Conservation (phyloP, 1,284 basidiomycete genomes). For the Pseudozyma thailandica region DNA sequence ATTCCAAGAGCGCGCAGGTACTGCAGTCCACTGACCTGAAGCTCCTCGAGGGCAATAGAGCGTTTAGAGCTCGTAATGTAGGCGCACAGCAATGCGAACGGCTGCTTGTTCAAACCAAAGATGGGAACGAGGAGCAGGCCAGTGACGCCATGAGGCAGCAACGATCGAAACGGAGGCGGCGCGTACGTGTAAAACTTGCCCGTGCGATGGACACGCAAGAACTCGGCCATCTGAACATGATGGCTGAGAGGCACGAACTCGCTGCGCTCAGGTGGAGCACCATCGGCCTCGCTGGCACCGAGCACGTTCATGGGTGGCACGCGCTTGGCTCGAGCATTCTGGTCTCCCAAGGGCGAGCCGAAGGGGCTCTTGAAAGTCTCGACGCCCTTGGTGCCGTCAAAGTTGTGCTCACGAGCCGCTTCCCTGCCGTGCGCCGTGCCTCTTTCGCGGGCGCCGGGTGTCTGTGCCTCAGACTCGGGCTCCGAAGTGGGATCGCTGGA, state of each 20-base stretch:
- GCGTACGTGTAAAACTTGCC: conserved; percentile 57
- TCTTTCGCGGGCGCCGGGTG: conserved; percentile 1
- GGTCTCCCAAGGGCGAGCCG: conserved; percentile 23
- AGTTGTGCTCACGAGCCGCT: conserved; percentile 20
- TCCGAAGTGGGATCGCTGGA: conserved; percentile 4
- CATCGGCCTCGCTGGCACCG: conserved; percentile 52
- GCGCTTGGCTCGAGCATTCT: conserved; percentile 29
- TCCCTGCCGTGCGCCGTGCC: conserved; percentile 13
- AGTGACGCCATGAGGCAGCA: conserved; percentile 54
- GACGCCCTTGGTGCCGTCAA: conserved; percentile 50
- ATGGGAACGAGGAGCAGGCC: conserved; percentile 75
- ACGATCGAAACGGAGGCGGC: conserved; percentile 56
- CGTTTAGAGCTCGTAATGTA: conserved; percentile 80
- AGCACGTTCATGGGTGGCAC: conserved; percentile 63
- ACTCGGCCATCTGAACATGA: conserved; percentile 60
- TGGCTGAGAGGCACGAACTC: conserved; percentile 58
- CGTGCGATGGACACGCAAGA: conserved; percentile 53
- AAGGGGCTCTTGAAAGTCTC: conserved; percentile 40
- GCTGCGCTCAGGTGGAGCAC: conserved; percentile 40
- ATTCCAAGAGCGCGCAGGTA: conserved; percentile 89
- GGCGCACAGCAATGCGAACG: conserved; percentile 89
- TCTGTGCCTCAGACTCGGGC: conserved; percentile 5
- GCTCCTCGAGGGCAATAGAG: conserved; percentile 82
- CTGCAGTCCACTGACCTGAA: conserved; percentile 81
- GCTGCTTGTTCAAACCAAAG: conserved; percentile 89